Evolutionary conservation across 2,329 filamentous ascomycete species (phyloP).

Genomic region (Aspergillus aculeatus): DNA sequence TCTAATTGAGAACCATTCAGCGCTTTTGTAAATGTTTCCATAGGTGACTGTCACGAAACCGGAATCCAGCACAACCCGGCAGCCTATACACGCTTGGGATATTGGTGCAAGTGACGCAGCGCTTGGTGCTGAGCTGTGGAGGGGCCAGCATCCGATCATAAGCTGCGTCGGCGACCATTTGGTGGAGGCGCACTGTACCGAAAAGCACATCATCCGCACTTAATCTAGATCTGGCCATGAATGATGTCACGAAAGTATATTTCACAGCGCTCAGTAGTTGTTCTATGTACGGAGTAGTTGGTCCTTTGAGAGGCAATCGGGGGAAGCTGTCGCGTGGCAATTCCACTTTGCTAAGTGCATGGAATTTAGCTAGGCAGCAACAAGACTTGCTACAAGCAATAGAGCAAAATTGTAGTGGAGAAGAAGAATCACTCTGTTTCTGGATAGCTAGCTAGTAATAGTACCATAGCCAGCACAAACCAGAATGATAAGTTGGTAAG

Average conservation of each 20-base stretch:
- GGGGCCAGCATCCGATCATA: not conserved
- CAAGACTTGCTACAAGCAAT: not conserved
- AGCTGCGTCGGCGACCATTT: not conserved
- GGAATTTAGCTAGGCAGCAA: not conserved
- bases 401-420: not conserved
- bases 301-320: too few species aligned
- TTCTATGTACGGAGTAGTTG: not conserved
- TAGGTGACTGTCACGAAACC: not conserved
- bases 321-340: not conserved
- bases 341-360: not conserved
- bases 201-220: not conserved
- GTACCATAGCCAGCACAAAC: not conserved
- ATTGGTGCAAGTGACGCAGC: not conserved
- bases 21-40: not conserved
- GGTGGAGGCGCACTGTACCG: not conserved
- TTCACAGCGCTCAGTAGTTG: not conserved
- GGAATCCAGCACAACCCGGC: not conserved
- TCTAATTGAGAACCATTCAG: not conserved
- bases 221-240: not conserved
- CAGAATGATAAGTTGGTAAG: not conserved
- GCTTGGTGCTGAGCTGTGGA: not conserved
- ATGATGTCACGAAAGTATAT: not conserved
- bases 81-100: not conserved
- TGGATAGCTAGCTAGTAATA: not conserved
- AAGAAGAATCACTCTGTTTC: not conserved